Base-by-base conservation (phyloP, 306 rosid species). In the Vachellia collinsii region DNA sequence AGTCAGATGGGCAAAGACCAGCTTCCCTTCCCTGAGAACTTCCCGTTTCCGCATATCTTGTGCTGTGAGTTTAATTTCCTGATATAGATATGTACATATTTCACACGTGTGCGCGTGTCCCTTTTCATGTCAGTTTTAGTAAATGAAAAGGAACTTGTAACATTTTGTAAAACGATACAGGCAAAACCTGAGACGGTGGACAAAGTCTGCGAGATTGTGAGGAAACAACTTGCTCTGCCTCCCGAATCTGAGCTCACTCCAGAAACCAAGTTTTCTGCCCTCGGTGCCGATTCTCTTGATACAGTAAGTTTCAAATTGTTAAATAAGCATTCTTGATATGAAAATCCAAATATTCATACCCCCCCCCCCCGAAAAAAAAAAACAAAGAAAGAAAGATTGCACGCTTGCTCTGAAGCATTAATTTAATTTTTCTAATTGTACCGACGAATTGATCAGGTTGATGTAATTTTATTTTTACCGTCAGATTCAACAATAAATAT, bases 281-380 rank as follows among this genome's bases (percentile, higher is more conserved):
- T 88, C 4, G 92, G 92, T 65, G 92, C 92, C 61, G 90, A 88
- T 84, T 88, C 92, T 63, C 92, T 88, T 75, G 92, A 86, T 83
- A 88, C 90, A 0, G 90, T 86, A 82, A 46, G 75, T 68, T 47
- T 81, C 76, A 48, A 51, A 20, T 43, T 69, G 7, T 75, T 9
- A 36, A 8, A 2, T 61, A 14, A 42, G 4, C 44, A 19, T 41
- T 16, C 22, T 38, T 58, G 7, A 23, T 25, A 23, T 25, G 58
- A 23, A 39, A 14, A 17, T 5, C 69, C 25, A 39, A 20, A 37
- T 29, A 41, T 41, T 41, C 44, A 41, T 41, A 38, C 4, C 6
- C 34, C 34, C 34, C 34, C 34, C 34, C 34, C 34, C 34, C 34
- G n/a, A n/a, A n/a, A 29, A 29, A 29, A 29, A 29, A 29, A 29